phyloP scores from a whole-genome alignment of 129 eudicot genomes.

The Smallanthus sonchifolius region DNA sequence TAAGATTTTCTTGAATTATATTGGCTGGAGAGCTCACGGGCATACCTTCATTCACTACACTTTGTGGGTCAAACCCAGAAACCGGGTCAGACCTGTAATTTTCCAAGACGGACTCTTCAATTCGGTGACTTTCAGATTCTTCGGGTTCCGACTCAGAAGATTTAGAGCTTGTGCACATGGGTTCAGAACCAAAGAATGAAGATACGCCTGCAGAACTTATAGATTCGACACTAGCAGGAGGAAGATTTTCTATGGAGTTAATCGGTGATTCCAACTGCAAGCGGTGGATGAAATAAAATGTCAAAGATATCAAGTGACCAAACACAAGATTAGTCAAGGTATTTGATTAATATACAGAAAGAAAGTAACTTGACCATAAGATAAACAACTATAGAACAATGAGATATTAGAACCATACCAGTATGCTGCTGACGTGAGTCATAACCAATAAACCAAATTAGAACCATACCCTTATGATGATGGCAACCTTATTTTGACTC shows the following conservation, averaged over 20 bases:
- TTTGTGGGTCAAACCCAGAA: conserved; percentile 21
- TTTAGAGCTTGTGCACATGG: conserved; percentile 25
- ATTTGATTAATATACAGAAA: neutral
- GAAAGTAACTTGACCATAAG: conserved; percentile 13
- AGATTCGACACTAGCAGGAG: conserved; percentile 46
- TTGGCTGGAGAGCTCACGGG: conserved; percentile 15
- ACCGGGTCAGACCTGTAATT: conserved; percentile 6
- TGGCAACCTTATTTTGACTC: conserved; percentile 35
- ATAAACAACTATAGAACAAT: conserved; percentile 20
- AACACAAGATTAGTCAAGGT: conserved; percentile 12
- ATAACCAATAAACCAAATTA: conserved; percentile 21
- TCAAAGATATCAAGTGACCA: conserved; percentile 22
- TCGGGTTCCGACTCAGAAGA: conserved; percentile 34
- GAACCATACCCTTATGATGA: conserved; percentile 24
- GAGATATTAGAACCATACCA: conserved; percentile 28
- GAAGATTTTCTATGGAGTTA: conserved; percentile 34
- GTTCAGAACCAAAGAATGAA: conserved; percentile 42
- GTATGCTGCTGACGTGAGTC: conserved; percentile 31
- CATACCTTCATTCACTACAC: conserved; percentile 7
- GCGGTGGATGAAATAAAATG: conserved; percentile 18
- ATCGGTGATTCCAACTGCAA: conserved; percentile 48
- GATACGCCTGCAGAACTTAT: conserved; percentile 38
- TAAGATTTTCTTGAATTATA: conserved; percentile 14
- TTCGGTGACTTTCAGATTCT: conserved; percentile 45
- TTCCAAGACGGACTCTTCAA: conserved; percentile 33